These are phyloP conservation scores for Fagus sylvatica DNA, from an alignment of 306 rosid genomes.

Conservation along the genomic window DNA sequence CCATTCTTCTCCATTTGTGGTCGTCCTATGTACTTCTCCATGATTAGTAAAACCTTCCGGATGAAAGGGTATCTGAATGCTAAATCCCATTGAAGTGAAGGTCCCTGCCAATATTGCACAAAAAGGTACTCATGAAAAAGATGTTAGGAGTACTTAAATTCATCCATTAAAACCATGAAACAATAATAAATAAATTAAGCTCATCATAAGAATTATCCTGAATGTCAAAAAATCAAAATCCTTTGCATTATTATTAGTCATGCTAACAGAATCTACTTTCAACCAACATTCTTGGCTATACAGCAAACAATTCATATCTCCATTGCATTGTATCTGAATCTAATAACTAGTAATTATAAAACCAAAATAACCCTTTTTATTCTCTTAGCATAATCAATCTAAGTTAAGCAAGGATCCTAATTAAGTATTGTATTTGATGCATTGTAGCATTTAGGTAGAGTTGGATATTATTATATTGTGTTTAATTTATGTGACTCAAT, in stretches of 20 bases:
- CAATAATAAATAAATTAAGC: not conserved
- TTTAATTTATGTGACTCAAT: no score
- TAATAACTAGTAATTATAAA: not conserved
- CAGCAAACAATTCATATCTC: not conserved
- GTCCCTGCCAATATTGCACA: slow-evolving; percentile 40
- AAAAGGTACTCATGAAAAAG: not conserved
- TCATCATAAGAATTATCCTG: no score
- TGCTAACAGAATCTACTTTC: no score
- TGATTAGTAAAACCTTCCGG: slow-evolving; percentile 44
- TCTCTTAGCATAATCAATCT: not conserved
- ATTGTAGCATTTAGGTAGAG: not conserved
- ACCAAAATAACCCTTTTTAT: not conserved
- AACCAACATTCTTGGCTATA: not conserved
- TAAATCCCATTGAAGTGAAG: slow-evolving; percentile 29
- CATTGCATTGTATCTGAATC: not conserved
- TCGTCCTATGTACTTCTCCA: slow-evolving; percentile 21
- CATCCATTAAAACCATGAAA: not conserved
- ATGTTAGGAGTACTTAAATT: not conserved
- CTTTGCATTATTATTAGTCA: no score
- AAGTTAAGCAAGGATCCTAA: not conserved
- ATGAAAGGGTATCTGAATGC: slow-evolving; percentile 45
- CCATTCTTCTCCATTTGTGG: slow-evolving; percentile 32
- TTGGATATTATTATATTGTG: no score
- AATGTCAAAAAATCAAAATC: no score
- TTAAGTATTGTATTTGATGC: not conserved